phyloP scores from a whole-genome alignment of 2,329 filamentous ascomycete species.

The Monosporascus sp. region DNA sequence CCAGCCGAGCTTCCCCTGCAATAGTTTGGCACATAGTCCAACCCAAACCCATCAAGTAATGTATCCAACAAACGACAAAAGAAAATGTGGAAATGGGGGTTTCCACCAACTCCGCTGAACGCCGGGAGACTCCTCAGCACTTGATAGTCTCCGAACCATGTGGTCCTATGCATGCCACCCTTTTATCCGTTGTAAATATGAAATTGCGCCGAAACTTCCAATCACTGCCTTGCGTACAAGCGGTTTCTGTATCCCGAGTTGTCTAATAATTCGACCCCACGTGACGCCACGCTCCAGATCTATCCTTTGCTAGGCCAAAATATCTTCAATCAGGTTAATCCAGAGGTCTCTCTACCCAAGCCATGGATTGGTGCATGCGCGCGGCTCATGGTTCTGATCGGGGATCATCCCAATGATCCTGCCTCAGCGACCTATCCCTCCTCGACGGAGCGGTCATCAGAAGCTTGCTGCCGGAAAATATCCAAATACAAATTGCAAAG shows the following conservation, averaged over 20 bases:
- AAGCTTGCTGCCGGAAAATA: conserved; percentile 8
- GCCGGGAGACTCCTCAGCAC: conserved; percentile 50
- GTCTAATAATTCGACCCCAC: background rate
- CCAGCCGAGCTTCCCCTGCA: background rate
- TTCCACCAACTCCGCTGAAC: conserved; percentile 15
- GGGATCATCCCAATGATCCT: background rate
- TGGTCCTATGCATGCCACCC: conserved; percentile 22
- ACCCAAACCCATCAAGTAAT: background rate
- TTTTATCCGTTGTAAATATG: conserved; percentile 1
- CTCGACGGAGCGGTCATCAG: conserved; percentile 5
- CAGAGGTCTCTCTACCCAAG: background rate
- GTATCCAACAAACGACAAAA: background rate
- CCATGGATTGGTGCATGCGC: background rate
- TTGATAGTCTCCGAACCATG: conserved; percentile 40
- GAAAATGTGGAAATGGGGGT: conserved; percentile 9
- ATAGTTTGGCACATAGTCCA: background rate
- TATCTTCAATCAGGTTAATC: background rate
- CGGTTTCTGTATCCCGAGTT: background rate
- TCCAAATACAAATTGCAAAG: conserved; percentile 11
- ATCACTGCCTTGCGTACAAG: conserved; percentile 3
- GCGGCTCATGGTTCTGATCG: background rate
- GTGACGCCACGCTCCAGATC: background rate
- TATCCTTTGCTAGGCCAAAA: background rate
- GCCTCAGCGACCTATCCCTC: background rate
- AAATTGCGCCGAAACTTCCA: conserved; percentile 10